A percentile compares a stretch with the other conserved stretches of the same genome.
Conservation (phyloP, 2,329 filamentous ascomycete species). For the Claviceps sp. region DNA sequence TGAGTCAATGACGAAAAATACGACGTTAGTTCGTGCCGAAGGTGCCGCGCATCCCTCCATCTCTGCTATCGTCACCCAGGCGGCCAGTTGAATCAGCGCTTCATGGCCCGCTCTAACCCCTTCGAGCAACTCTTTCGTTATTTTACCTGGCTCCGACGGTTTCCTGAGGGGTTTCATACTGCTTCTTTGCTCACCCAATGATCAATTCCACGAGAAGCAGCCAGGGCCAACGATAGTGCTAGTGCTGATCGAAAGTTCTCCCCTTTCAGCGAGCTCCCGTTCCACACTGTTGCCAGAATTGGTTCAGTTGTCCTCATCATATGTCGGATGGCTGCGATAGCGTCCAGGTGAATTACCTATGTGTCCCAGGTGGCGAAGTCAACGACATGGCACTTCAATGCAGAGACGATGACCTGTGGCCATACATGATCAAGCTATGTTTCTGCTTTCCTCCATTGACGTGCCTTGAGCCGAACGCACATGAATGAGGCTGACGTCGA, state of each 20-base stretch:
- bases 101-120: background rate
- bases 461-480: background rate
- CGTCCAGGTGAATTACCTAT: background rate
- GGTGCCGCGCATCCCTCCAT: background rate
- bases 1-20: background rate
- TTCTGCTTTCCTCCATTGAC: background rate
- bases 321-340: background rate
- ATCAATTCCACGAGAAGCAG: background rate
- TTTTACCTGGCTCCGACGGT: background rate
- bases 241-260: background rate
- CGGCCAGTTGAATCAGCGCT: background rate
- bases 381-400: background rate
- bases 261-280: background rate
- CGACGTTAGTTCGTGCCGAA: background rate
- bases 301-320: background rate
- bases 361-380: background rate
- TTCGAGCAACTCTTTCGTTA: conserved; percentile 1
- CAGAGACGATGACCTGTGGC: background rate
- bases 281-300: background rate
- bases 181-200: background rate
- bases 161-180: background rate
- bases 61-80: too few species aligned
- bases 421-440: background rate
- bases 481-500: background rate
- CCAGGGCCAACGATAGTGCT: background rate